phyloP scores from a whole-genome alignment of 2,329 filamentous ascomycete species.

The Penicillium sp. region DNA sequence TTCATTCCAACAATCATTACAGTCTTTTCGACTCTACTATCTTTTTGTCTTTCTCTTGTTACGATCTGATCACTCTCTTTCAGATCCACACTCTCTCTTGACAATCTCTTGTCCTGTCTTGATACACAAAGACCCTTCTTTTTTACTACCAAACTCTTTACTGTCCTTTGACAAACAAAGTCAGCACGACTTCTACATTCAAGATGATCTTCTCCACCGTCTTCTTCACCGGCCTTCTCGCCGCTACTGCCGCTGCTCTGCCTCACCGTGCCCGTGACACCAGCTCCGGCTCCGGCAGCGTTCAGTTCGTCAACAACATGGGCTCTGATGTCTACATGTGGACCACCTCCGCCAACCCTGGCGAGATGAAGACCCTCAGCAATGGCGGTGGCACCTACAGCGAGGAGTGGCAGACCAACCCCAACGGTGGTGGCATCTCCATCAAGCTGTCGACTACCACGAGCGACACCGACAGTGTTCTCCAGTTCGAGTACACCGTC shows the following conservation, averaged over 20 bases:
- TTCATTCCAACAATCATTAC: constrained; percentile 11
- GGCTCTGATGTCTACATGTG: constrained; percentile 31
- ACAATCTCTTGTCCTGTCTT: constrained; percentile 3
- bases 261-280: constrained; percentile 12
- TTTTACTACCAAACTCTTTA: background rate
- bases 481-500: constrained; percentile 37
- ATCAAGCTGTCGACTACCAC: constrained; percentile 34
- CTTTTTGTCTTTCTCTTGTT: constrained; percentile 5
- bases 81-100: constrained; percentile 13
- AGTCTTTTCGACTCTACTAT: constrained; percentile 5
- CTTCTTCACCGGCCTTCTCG: constrained; percentile 21
- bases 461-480: constrained; percentile 12
- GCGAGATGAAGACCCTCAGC: constrained; percentile 27
- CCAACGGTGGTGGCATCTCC: constrained; percentile 35
- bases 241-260: constrained; percentile 19
- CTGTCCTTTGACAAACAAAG: constrained; percentile 1
- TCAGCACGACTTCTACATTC: constrained; percentile 4
- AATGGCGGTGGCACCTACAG: constrained; percentile 26
- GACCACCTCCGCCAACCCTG: constrained; percentile 27
- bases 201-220: constrained; percentile 22
- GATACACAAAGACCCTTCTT: constrained; percentile 3
- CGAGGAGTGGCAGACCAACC: constrained; percentile 30
- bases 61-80: constrained; percentile 13
- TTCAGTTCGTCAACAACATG: constrained; percentile 36
- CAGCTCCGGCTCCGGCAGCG: constrained; percentile 16